Conservation (phyloP, 768 basidiomycete genomes). For the Agrocybe pediades region DNA sequence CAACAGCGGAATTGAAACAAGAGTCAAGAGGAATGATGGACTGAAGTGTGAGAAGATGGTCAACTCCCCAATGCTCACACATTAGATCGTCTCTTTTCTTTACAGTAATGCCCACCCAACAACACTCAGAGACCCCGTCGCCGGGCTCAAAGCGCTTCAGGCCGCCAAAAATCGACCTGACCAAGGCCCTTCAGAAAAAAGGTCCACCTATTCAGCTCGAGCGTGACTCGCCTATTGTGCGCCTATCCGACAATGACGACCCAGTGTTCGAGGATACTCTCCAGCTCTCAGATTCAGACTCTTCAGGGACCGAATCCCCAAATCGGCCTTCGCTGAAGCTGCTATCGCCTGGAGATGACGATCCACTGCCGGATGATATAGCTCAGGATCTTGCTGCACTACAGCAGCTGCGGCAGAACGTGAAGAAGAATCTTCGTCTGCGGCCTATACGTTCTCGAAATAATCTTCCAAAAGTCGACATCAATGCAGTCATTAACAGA, state of each 20-base stretch:
- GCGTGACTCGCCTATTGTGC: constrained; percentile 30
- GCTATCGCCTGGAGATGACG: constrained; percentile 34
- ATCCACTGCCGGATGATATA: constrained; percentile 57
- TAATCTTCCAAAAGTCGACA: constrained; percentile 47
- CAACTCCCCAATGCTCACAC: neutral
- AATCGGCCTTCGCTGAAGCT: constrained; percentile 31
- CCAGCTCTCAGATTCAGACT: constrained; percentile 41
- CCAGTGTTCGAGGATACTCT: constrained; percentile 41
- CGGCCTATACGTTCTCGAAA: constrained; percentile 71
- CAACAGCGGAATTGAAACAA: neutral
- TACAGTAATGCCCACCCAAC: neutral
- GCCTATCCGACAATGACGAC: constrained; percentile 31
- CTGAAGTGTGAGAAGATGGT: neutral
- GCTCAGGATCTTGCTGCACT: constrained; percentile 68
- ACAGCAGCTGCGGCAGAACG: constrained; percentile 67
- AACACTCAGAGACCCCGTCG: constrained; percentile 1
- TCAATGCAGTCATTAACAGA: constrained; percentile 29
- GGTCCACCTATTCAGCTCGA: constrained; percentile 37
- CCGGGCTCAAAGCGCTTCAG: constrained; percentile 41
- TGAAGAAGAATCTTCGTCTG: constrained; percentile 76
- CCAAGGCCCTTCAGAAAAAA: constrained; percentile 33
- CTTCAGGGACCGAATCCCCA: constrained; percentile 31
- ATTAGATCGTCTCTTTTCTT: neutral
- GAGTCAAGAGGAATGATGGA: neutral
- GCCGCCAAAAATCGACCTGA: constrained; percentile 54